Conservation (phyloP, 2,329 filamentous ascomycete genomes). For the Sarocladium strictum region DNA sequence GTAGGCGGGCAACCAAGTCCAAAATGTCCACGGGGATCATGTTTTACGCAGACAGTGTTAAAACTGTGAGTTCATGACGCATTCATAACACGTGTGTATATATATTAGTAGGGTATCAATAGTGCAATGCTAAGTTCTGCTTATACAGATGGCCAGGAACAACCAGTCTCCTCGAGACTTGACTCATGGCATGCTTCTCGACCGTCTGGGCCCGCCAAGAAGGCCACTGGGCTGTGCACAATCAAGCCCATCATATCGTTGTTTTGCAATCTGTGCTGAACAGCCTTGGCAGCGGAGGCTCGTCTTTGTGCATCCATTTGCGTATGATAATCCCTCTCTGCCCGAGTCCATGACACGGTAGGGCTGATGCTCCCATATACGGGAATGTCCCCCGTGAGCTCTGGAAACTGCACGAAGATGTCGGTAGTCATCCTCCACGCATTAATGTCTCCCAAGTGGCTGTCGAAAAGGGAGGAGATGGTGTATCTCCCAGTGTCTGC, state of each 20-base stretch:
- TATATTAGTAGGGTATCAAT: neutral
- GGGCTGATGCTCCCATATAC: neutral
- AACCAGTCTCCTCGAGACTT: neutral
- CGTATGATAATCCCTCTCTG: neutral
- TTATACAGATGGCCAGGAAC: neutral
- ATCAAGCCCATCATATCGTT: neutral
- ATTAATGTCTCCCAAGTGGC: slow-evolving; percentile 21
- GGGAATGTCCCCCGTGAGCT: slow-evolving; percentile 25
- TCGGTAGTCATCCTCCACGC: slow-evolving; percentile 22
- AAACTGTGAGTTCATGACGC: too few species aligned
- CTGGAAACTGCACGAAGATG: slow-evolving; percentile 21
- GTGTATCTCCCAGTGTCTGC: slow-evolving; percentile 19
- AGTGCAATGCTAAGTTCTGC: neutral
- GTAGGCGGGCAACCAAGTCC: too few species aligned
- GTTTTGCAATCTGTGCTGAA: neutral
- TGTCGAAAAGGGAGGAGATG: slow-evolving; percentile 19
- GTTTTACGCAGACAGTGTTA: too few species aligned
- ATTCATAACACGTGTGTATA: too few species aligned
- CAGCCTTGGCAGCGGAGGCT: neutral
- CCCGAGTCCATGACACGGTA: neutral
- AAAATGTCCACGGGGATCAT: too few species aligned
- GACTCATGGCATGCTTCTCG: neutral
- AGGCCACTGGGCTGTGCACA: too few species aligned
- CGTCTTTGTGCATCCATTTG: neutral
- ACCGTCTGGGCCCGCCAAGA: neutral